These are phyloP conservation scores for Zea luxurians DNA, from an alignment of 176 grass and related monocot genomes.

Conservation along the genomic window DNA sequence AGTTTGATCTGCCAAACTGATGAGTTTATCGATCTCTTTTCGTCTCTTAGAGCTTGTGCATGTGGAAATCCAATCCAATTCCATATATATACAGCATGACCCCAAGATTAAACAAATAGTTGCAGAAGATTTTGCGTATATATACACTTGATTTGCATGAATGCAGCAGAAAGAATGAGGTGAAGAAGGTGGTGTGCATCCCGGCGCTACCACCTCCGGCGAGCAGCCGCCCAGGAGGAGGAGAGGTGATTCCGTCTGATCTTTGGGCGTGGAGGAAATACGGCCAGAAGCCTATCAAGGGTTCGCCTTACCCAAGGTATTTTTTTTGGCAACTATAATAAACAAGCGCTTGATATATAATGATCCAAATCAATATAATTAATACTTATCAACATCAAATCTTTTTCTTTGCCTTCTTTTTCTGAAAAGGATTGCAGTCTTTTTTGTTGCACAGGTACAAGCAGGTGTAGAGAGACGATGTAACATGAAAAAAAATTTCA, in stretches of 20 bases:
- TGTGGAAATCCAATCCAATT: no score
- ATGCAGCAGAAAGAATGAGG: constrained; percentile 54
- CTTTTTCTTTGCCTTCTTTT: constrained; percentile 18
- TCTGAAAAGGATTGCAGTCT: not conserved
- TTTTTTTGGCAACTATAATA: no score
- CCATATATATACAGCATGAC: no score
- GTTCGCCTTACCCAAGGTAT: constrained; percentile 68
- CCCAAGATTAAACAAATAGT: not conserved
- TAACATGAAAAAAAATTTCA: not conserved
- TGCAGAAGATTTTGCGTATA: not conserved
- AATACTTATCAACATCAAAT: constrained; percentile 15
- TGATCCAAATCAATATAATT: not conserved
- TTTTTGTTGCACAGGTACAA: not conserved
- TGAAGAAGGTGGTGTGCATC: constrained; percentile 73
- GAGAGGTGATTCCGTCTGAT: constrained; percentile 66
- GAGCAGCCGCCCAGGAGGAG: constrained; percentile 47
- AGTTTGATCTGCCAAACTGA: not conserved
- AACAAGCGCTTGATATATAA: no score
- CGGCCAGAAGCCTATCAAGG: constrained; percentile 80
- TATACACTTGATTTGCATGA: not conserved
- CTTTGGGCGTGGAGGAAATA: constrained; percentile 85
- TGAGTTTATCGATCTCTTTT: not conserved
- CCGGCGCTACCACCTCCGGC: constrained; percentile 46
- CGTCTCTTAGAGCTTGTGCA: not conserved
- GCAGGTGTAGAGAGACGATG: not conserved